phyloP scores from a whole-genome alignment of 23 red algal species.

The Gracilaria domingensis region DNA sequence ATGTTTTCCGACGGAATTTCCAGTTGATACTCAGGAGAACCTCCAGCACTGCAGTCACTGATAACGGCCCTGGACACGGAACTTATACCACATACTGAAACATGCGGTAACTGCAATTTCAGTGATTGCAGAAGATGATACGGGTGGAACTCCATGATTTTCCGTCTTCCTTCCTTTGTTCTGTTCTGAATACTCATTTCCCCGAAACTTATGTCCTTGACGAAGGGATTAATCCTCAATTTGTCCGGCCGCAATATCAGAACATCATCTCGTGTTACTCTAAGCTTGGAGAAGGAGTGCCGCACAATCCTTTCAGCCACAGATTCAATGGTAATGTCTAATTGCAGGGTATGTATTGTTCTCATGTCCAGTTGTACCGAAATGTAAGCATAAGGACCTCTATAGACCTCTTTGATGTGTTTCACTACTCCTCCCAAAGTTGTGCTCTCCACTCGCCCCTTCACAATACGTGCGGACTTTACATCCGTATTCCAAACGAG shows the following conservation, averaged over 20 bases:
- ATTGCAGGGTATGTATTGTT: slow-evolving; percentile 72
- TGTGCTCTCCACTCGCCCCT: slow-evolving; percentile 84
- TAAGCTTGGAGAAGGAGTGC: slow-evolving; percentile 69
- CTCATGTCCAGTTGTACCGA: slow-evolving; percentile 81
- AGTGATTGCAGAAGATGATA: slow-evolving; percentile 61
- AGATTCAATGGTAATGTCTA: slow-evolving; percentile 69
- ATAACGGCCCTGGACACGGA: slow-evolving; percentile 81
- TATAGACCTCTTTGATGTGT: slow-evolving; percentile 86
- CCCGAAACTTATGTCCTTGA: slow-evolving; percentile 26
- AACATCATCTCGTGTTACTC: slow-evolving; percentile 69
- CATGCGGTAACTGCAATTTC: slow-evolving; percentile 66
- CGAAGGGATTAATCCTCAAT: slow-evolving; percentile 58
- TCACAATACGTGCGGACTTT: slow-evolving; percentile 81
- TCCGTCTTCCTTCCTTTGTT: slow-evolving; percentile 51
- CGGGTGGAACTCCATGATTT: slow-evolving; percentile 43
- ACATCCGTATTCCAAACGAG: slow-evolving; percentile 67
- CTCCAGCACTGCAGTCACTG: slow-evolving; percentile 67
- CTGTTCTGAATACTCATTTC: slow-evolving; percentile 25
- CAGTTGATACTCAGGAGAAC: slow-evolving; percentile 68
- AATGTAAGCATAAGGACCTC: slow-evolving; percentile 76
- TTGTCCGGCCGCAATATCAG: slow-evolving; percentile 56
- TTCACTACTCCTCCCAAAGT: slow-evolving; percentile 77
- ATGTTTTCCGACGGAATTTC: slow-evolving; percentile 87
- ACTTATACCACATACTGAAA: slow-evolving; percentile 82
- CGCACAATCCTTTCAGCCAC: slow-evolving; percentile 52